These are phyloP conservation scores for Capsicum rhomboideum DNA, from an alignment of 257 asterid genomes.

Conservation along the genomic window DNA sequence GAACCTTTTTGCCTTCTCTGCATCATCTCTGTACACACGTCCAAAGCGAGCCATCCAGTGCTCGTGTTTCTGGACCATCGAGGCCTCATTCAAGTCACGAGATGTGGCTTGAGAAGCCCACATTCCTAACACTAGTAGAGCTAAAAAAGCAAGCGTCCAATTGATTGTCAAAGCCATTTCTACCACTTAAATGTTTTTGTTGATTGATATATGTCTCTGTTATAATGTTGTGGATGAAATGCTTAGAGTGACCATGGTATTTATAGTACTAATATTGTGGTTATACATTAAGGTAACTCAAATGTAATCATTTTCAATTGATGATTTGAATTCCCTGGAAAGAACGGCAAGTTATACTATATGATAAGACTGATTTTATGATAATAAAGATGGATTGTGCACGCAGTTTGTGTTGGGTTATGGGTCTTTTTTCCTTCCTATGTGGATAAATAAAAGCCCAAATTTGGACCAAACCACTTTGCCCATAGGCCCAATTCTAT, in stretches of 20 bases:
- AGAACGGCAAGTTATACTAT: background rate
- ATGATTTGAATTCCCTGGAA: background rate
- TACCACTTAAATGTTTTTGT: background rate
- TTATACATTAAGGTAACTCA: background rate
- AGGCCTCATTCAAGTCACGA: constrained; percentile 18
- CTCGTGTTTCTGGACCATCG: constrained; percentile 24
- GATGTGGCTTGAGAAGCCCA: constrained; percentile 18
- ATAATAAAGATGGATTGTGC: background rate
- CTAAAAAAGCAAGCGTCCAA: constrained; percentile 9
- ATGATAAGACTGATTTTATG: background rate
- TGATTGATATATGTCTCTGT: background rate
- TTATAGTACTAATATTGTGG: background rate
- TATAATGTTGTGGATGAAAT: background rate
- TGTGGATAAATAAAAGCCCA: no score
- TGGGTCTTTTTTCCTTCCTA: no score
- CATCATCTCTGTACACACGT: constrained; percentile 27
- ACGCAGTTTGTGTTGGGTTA: no score
- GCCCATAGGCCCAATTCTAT: no score
- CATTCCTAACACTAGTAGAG: constrained; percentile 9
- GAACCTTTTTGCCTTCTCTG: constrained; percentile 29
- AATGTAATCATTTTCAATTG: background rate
- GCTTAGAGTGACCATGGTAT: background rate
- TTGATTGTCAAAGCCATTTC: constrained; percentile 16
- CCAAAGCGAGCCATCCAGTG: constrained; percentile 28
- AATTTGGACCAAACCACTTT: no score